Percentiles rank a stretch among this genome's conserved stretches.
phyloP scores from a whole-genome alignment of 768 basidiomycete genomes.

The Leccinum subgranulosum region DNA sequence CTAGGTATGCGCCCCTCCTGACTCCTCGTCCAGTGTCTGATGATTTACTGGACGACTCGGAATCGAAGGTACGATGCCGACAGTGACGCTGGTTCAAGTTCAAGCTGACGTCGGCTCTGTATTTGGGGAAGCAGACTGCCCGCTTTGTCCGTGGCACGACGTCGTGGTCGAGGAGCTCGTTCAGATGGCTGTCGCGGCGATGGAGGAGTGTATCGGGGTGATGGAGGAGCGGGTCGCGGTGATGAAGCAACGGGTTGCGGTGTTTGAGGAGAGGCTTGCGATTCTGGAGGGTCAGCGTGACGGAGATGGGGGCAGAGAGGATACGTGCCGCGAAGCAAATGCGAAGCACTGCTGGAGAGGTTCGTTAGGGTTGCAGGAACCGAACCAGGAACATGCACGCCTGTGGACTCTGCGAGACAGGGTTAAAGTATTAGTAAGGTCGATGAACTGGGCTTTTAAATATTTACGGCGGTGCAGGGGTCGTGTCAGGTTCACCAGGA shows the following conservation, averaged over 20 bases:
- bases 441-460: conserved; percentile 17
- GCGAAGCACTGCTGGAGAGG: conserved; percentile 27
- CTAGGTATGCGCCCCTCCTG: background rate
- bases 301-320: background rate
- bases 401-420: conserved; percentile 27
- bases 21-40: background rate
- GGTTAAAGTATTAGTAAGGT: conserved; percentile 9
- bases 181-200: background rate
- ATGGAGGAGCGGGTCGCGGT: background rate
- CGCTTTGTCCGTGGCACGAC: background rate
- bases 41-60: background rate
- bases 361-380: conserved; percentile 28
- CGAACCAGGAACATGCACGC: conserved; percentile 26
- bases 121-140: background rate
- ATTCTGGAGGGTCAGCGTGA: background rate
- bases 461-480: too few relatives aligned
- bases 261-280: background rate
- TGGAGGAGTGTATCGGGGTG: background rate
- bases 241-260: background rate
- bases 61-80: background rate
- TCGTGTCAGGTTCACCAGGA: too few relatives aligned
- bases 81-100: background rate
- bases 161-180: background rate
- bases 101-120: background rate
- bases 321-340: conserved; percentile 6